Evolutionary conservation across 805 yeast species (phyloP).

Genomic region (Metschnikowia reukaufii): DNA sequence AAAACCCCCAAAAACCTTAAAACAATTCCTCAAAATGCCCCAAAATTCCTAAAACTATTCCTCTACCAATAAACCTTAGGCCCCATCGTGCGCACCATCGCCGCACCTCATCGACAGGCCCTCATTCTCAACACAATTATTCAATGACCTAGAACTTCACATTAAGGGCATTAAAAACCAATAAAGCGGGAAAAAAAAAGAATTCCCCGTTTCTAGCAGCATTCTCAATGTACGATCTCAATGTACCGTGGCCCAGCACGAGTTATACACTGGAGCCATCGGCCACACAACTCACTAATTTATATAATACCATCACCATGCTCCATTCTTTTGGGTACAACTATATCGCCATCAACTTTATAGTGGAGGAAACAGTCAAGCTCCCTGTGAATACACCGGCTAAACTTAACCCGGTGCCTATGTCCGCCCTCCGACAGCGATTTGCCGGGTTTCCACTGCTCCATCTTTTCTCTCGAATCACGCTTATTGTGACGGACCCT

Average conservation of each 20-base stretch:
- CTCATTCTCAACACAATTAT: no score
- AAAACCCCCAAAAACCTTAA: no score
- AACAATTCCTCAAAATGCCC: no score
- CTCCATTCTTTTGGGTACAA: conserved; percentile 66
- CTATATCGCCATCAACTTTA: conserved; percentile 73
- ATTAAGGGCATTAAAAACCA: no score
- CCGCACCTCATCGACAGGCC: background rate
- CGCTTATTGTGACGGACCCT: conserved; percentile 75
- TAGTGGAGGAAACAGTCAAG: conserved; percentile 49
- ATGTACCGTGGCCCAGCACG: conserved; percentile 69
- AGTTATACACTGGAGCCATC: conserved; percentile 46
- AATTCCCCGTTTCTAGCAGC: no score
- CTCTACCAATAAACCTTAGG: no score
- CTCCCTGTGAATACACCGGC: conserved; percentile 47
- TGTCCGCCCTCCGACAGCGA: conserved; percentile 25
- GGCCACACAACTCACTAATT: conserved; percentile 38
- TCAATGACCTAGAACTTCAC: no score
- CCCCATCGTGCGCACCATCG: background rate
- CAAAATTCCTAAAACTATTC: no score
- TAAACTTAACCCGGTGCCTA: conserved; percentile 50
- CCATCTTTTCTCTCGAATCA: conserved; percentile 63
- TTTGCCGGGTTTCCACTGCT: conserved; percentile 33
- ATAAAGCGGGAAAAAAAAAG: no score
- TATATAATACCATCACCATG: conserved; percentile 53
- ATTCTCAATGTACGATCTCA: conserved; percentile 53